These are phyloP conservation scores for Anthoceros angustus DNA, from an alignment of 225 moss, liverwort and hornwort species.

Conservation along the genomic window DNA sequence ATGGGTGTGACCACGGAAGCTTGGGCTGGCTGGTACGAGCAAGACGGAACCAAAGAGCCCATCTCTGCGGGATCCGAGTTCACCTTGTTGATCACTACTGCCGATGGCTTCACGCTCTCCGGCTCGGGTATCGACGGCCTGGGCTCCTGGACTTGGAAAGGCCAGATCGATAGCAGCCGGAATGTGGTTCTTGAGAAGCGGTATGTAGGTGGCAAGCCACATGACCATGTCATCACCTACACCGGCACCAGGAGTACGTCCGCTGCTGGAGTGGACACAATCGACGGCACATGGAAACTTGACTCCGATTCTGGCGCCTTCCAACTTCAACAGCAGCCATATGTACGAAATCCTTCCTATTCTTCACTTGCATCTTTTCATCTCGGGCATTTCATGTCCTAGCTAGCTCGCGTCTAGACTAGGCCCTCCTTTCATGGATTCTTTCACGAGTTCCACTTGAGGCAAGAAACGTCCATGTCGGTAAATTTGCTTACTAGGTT, in stretches of 20 bases:
- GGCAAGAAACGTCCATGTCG: background rate
- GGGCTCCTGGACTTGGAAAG: constrained; percentile 2
- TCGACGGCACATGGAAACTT: background rate
- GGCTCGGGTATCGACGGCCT: background rate
- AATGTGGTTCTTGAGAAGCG: background rate
- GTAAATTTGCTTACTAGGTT: background rate
- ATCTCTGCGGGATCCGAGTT: background rate
- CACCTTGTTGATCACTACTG: background rate
- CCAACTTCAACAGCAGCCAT: background rate
- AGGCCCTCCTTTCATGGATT: background rate
- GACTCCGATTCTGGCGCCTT: background rate
- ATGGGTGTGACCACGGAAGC: constrained; percentile 1
- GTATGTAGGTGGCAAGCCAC: background rate
- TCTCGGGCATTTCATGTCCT: background rate
- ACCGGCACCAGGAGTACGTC: background rate
- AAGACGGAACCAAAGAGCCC: background rate
- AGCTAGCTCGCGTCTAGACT: background rate
- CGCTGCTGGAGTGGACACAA: background rate
- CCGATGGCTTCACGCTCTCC: background rate
- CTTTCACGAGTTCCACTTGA: background rate
- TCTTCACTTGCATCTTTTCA: background rate
- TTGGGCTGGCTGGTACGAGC: constrained; percentile 1
- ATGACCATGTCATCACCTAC: background rate
- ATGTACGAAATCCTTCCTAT: background rate
- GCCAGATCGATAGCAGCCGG: background rate